These are phyloP conservation scores for Daldinia eschscholtzii DNA, from an alignment of 2,329 filamentous ascomycete genomes.

Conservation along the genomic window DNA sequence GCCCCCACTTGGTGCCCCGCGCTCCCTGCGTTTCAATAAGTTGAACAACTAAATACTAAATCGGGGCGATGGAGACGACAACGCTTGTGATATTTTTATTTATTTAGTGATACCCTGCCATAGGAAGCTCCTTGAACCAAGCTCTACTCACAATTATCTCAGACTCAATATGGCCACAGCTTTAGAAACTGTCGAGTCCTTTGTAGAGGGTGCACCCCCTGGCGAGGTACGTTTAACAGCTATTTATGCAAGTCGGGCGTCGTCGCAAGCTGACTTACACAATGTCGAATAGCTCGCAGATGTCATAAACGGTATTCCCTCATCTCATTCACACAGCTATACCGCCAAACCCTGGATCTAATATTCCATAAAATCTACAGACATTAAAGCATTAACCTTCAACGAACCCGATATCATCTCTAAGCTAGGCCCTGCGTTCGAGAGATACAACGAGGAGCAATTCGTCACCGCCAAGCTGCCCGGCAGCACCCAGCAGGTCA, in stretches of 20 bases:
- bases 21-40: slow-evolving; percentile 26
- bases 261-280: slow-evolving; percentile 41
- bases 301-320: slow-evolving; percentile 80
- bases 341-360: neutral
- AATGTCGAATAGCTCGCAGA: slow-evolving; percentile 76
- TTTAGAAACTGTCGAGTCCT: slow-evolving; percentile 78
- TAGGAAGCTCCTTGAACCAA: neutral
- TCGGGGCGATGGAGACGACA: slow-evolving; percentile 13
- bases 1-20: slow-evolving; percentile 16
- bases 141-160: neutral
- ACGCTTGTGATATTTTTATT: slow-evolving; percentile 16
- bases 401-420: slow-evolving; percentile 75
- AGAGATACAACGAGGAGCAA: slow-evolving; percentile 97
- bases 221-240: slow-evolving; percentile 78
- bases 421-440: slow-evolving; percentile 84
- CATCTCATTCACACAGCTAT: neutral
- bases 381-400: slow-evolving; percentile 88
- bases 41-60: slow-evolving; percentile 10
- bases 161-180: slow-evolving; percentile 53
- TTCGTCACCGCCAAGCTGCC: slow-evolving; percentile 90
- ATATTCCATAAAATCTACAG: slow-evolving; percentile 60
- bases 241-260: slow-evolving; percentile 18
- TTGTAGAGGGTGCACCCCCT: slow-evolving; percentile 93
- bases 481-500: slow-evolving; percentile 82
- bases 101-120: neutral